Conservation (phyloP, 1,139 yeast genomes). For the Yarrowia galli region DNA sequence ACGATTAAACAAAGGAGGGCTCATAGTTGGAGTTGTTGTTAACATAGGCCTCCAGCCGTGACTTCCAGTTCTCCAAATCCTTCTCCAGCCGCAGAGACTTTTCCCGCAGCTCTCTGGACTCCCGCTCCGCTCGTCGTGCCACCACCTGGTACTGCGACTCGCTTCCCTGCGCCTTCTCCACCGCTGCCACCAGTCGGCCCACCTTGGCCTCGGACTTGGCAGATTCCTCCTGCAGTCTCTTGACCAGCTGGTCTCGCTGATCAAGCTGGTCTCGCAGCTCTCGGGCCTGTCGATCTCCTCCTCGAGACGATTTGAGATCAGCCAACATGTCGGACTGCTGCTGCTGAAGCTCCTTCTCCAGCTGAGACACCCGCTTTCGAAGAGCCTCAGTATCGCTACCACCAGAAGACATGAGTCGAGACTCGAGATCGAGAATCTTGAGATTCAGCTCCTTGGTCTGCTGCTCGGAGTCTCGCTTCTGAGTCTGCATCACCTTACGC, state of each 20-base stretch:
- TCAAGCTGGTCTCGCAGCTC: constrained; percentile 47
- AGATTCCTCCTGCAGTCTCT: constrained; percentile 49
- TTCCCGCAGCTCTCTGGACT: constrained; percentile 62
- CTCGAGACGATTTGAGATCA: constrained; percentile 50
- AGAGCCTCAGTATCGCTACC: constrained; percentile 44
- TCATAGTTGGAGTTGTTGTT: constrained; percentile 2
- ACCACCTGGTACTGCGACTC: constrained; percentile 56
- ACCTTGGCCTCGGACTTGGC: constrained; percentile 51
- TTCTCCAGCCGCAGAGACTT: constrained; percentile 63
- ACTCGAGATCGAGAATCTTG: constrained; percentile 49
- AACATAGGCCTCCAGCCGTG: constrained; percentile 51
- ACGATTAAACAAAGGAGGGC: constrained; percentile 32
- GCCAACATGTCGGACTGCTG: constrained; percentile 50
- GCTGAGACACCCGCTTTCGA: constrained; percentile 48
- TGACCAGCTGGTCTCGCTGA: constrained; percentile 46
- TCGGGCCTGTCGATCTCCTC: constrained; percentile 47
- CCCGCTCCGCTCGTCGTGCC: constrained; percentile 58
- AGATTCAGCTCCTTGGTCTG: constrained; percentile 49
- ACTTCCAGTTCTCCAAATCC: constrained; percentile 71
- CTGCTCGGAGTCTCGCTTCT: constrained; percentile 45
- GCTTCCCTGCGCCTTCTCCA: constrained; percentile 54
- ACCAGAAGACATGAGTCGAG: constrained; percentile 46
- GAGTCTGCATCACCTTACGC: constrained; percentile 46
- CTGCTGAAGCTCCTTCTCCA: constrained; percentile 52
- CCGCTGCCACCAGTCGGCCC: constrained; percentile 51